These are phyloP conservation scores for Kazachstania bromeliacearum DNA, from an alignment of 805 yeast species.

Conservation along the genomic window DNA sequence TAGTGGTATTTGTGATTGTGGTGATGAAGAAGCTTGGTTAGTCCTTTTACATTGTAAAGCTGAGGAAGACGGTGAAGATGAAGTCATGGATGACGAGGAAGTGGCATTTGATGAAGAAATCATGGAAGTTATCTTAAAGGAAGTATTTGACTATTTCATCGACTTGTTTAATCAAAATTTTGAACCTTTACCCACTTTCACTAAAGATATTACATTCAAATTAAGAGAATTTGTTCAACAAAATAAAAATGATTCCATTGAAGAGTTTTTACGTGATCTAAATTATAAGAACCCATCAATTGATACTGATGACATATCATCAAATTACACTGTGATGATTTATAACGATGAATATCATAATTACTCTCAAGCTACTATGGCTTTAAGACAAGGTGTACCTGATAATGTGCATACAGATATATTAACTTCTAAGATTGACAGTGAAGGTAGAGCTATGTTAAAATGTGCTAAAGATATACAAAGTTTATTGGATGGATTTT, in stretches of 20 bases:
- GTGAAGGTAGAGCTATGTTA: constrained; percentile 42
- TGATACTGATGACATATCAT: constrained; percentile 7
- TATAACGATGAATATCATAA: constrained; percentile 77
- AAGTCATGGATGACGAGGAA: constrained; percentile 21
- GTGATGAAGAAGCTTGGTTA: constrained; percentile 59
- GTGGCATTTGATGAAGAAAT: constrained; percentile 8
- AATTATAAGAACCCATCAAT: constrained; percentile 7
- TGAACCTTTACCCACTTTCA: constrained; percentile 26
- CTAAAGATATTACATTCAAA: constrained; percentile 22
- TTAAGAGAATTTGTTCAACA: constrained; percentile 24
- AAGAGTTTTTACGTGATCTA: constrained; percentile 13
- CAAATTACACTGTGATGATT: constrained; percentile 42
- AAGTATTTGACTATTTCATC: constrained; percentile 33
- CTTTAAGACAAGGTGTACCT: constrained; percentile 35
- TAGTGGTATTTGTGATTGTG: constrained; percentile 66
- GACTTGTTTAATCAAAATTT: constrained; percentile 32
- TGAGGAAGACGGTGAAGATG: constrained; percentile 11
- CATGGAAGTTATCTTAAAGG: constrained; percentile 24
- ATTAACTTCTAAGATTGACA: constrained; percentile 37
- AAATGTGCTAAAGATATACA: constrained; percentile 26
- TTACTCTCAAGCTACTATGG: constrained; percentile 43
- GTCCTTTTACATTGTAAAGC: constrained; percentile 41
- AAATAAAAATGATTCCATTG: constrained; percentile 13
- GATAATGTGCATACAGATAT: constrained; percentile 28
- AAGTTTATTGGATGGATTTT: constrained; percentile 29